Percentiles rank a stretch among this genome's conserved stretches.
These are phyloP conservation scores for Scheffersomyces illinoinensis DNA, from an alignment of 1,139 yeast genomes.

Conservation along the genomic window DNA sequence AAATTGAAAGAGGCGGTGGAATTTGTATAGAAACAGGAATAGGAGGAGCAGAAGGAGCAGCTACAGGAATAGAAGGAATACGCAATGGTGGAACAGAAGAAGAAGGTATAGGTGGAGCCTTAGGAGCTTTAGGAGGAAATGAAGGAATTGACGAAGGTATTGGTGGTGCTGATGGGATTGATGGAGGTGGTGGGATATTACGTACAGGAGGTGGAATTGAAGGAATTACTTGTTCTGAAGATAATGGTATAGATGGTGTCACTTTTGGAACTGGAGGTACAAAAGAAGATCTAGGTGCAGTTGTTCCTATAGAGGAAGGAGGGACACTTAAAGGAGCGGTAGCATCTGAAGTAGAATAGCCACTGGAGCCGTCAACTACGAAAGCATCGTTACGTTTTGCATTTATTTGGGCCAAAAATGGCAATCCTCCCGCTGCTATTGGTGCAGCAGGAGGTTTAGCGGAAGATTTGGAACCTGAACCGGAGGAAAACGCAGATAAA, in stretches of 20 bases:
- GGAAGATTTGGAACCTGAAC: slow-evolving; percentile 6
- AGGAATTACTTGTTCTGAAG: slow-evolving; percentile 9
- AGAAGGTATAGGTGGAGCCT: slow-evolving; percentile 11
- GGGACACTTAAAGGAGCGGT: slow-evolving; percentile 6
- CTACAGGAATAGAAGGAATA: slow-evolving; percentile 9
- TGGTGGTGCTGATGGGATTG: slow-evolving; percentile 7
- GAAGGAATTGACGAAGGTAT: slow-evolving; percentile 9
- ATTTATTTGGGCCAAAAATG: slow-evolving; percentile 45
- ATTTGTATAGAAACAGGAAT: slow-evolving; percentile 6
- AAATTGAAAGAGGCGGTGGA: slow-evolving; percentile 6
- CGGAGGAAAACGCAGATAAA: slow-evolving; percentile 9
- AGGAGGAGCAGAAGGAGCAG: slow-evolving; percentile 10
- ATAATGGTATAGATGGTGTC: slow-evolving; percentile 9
- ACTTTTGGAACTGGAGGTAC: slow-evolving; percentile 7
- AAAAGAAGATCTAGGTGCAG: slow-evolving; percentile 1
- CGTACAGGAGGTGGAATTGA: slow-evolving; percentile 4
- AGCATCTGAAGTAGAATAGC: slow-evolving; percentile 11
- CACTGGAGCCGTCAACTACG: slow-evolving; percentile 30
- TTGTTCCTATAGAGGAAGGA: slow-evolving; percentile 2
- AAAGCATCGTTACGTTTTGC: slow-evolving; percentile 37
- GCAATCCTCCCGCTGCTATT: slow-evolving; percentile 32
- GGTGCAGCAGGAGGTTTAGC: slow-evolving; percentile 10
- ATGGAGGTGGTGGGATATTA: slow-evolving; percentile 9
- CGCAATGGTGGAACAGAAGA: slow-evolving; percentile 6
- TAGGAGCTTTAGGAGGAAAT: slow-evolving; percentile 11